phyloP scores from a whole-genome alignment of 768 basidiomycete genomes.

The Leccinellum luteum region DNA sequence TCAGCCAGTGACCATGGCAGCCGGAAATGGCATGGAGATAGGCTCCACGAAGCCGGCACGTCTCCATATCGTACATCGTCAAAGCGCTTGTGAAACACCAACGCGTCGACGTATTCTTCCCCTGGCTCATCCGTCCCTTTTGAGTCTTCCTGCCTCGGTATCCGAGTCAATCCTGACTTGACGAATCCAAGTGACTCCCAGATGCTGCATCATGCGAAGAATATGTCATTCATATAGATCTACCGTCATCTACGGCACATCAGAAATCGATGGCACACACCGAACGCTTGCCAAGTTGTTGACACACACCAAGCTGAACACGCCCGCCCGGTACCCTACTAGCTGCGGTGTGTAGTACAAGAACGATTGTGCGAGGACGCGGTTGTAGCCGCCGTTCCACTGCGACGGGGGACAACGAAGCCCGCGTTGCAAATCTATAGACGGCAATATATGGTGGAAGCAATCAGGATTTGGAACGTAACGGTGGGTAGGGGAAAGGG shows the following conservation, averaged over 20 bases:
- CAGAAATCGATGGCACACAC: conserved; percentile 35
- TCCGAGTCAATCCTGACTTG: conserved; percentile 75
- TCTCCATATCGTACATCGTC: conserved; percentile 28
- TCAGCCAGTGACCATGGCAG: not conserved
- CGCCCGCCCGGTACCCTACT: conserved; percentile 72
- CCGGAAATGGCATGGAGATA: not conserved
- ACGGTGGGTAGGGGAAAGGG: not conserved
- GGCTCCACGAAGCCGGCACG: not conserved
- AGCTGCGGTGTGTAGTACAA: conserved; percentile 76
- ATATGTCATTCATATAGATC: not conserved
- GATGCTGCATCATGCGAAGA: conserved; percentile 51
- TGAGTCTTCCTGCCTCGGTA: conserved; percentile 72
- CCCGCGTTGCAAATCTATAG: conserved; percentile 84
- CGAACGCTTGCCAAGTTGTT: conserved; percentile 75
- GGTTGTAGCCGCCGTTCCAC: conserved; percentile 66
- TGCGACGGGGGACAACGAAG: conserved; percentile 72
- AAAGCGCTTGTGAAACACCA: conserved; percentile 81
- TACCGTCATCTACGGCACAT: no score
- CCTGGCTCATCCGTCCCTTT: conserved; percentile 60
- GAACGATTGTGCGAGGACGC: conserved; percentile 71
- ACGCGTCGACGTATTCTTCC: conserved; percentile 89
- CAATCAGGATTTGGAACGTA: not conserved
- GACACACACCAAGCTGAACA: conserved; percentile 91
- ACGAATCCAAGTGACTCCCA: conserved; percentile 85
- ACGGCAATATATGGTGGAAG: not conserved